These are phyloP conservation scores for Eucalyptus tenuipes DNA, from an alignment of 345 rosid genomes.

Conservation along the genomic window DNA sequence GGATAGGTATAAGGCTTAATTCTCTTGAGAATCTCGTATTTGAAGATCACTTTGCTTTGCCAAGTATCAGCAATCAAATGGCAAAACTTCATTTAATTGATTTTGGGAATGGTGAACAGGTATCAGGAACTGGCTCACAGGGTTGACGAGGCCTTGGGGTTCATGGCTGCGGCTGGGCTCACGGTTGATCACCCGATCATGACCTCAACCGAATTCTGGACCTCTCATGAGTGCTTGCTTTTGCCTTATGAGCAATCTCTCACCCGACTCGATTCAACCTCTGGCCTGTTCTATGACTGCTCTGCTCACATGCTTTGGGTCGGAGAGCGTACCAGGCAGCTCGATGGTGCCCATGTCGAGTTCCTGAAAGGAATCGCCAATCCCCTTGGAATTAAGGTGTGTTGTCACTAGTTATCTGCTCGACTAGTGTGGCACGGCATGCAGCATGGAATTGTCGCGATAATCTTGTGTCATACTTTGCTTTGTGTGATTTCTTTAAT, in stretches of 20 bases:
- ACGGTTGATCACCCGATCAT: slow-evolving; percentile 13
- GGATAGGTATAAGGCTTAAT: neutral
- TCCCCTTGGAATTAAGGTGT: slow-evolving; percentile 15
- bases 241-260: slow-evolving; percentile 16
- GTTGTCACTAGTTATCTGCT: neutral
- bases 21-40: neutral
- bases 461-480: neutral
- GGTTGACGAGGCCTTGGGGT: slow-evolving; percentile 17
- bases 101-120: neutral
- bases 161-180: slow-evolving; percentile 17
- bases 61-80: neutral
- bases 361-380: slow-evolving; percentile 13
- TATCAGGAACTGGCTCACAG: slow-evolving; percentile 14
- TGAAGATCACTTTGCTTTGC: neutral
- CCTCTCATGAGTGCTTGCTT: slow-evolving; percentile 18
- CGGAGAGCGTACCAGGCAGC: slow-evolving; percentile 14
- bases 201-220: slow-evolving; percentile 17
- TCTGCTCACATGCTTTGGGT: slow-evolving; percentile 18
- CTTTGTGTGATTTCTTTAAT: neutral
- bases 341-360: slow-evolving; percentile 18
- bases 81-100: neutral
- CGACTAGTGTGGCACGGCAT: neutral
- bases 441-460: neutral
- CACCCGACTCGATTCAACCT: slow-evolving; percentile 12
- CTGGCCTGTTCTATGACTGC: slow-evolving; percentile 14